phyloP scores from a whole-genome alignment of 345 rosid genomes.

The Erucastrum elatum region DNA sequence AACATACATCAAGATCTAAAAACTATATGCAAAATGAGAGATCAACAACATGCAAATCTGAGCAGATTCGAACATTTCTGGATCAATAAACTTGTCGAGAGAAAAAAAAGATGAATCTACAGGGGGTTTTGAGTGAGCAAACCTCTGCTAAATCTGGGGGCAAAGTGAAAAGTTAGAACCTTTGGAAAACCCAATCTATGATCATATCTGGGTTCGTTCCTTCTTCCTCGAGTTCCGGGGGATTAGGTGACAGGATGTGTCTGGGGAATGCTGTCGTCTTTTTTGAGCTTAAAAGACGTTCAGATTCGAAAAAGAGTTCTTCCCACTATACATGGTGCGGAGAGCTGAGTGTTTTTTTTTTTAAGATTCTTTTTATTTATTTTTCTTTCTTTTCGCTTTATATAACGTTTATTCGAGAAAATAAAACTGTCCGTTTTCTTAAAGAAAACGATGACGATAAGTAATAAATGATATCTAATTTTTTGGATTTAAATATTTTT shows the following conservation, averaged over 20 bases:
- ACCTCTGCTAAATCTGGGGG: constrained; percentile 31
- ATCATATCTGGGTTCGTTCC: neutral
- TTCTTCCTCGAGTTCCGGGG: neutral
- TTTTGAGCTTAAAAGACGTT: constrained; percentile 7
- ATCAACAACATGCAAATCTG: constrained; percentile 28
- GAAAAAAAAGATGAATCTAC: neutral
- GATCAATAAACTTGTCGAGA: neutral
- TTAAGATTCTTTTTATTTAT: constrained; percentile 19
- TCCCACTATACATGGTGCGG: constrained; percentile 42
- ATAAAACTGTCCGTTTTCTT: constrained; percentile 19
- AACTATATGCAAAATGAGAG: constrained; percentile 28
- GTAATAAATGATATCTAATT: neutral
- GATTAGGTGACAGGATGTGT: neutral
- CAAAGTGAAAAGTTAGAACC: neutral
- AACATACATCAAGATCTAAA: constrained; percentile 1
- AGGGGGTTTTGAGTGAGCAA: constrained; percentile 33
- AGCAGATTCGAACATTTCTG: constrained; percentile 29
- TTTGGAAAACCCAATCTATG: constrained; percentile 18
- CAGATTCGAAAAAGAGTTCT: constrained; percentile 42
- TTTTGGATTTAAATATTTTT: neutral
- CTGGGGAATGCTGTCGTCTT: constrained; percentile 7
- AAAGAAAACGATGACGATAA: constrained; percentile 28
- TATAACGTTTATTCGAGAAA: constrained; percentile 12
- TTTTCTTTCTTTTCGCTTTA: neutral
- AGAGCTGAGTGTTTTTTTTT: constrained; percentile 34